Evolutionary conservation across 1,284 basidiomycete genomes (phyloP).

Genomic region (Pisolithus thermaeus): DNA sequence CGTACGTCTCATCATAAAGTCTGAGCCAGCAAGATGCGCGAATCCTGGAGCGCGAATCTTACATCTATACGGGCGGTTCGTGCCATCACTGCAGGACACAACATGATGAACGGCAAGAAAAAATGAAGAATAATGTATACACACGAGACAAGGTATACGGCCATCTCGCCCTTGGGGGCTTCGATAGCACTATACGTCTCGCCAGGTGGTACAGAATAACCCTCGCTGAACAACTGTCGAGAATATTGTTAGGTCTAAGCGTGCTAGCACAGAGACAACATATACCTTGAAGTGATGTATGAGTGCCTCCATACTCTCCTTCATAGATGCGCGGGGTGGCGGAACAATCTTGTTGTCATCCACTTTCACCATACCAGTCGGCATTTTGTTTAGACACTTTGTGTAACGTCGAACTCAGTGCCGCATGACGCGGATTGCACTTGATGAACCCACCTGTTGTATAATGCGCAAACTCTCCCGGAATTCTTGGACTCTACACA

Average conservation of each 20-base stretch:
- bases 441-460: constrained; percentile 47
- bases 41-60: constrained; percentile 94
- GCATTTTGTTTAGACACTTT: constrained; percentile 96
- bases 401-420: constrained; percentile 5
- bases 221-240: constrained; percentile 84
- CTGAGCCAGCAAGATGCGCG: constrained; percentile 86
- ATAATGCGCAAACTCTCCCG: constrained; percentile 92
- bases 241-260: constrained; percentile 1
- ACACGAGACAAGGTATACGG: constrained; percentile 88
- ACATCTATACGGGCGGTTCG: constrained; percentile 90
- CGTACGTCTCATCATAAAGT: constrained; percentile 92
- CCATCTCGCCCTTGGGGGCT: constrained; percentile 99
- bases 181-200: constrained; percentile 98
- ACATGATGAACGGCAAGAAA: neutral
- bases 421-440: no score
- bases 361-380: constrained; percentile 87
- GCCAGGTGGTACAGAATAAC: constrained; percentile 95
- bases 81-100: constrained; percentile 59
- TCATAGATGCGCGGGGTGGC: constrained; percentile 97
- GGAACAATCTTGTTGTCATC: constrained; percentile 98
- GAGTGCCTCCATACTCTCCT: constrained; percentile 96
- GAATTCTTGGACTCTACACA: constrained; percentile 98
- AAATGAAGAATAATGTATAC: constrained; percentile 21
- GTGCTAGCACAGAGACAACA: constrained; percentile 5
- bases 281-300: constrained; percentile 96